These are phyloP conservation scores for Amphicarpaea edgeworthii DNA, from an alignment of 306 rosid species.

Conservation along the genomic window DNA sequence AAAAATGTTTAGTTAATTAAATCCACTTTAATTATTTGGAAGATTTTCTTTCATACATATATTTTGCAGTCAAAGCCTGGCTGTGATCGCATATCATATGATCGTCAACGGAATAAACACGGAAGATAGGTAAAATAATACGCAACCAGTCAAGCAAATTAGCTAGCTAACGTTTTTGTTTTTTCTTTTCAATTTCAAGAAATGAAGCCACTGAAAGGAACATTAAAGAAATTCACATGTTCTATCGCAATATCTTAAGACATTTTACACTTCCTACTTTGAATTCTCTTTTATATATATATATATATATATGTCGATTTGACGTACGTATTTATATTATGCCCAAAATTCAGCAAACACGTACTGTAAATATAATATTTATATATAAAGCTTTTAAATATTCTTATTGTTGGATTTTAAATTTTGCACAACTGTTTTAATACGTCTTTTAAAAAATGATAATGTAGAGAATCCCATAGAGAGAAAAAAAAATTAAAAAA, in stretches of 20 bases:
- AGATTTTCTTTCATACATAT: background rate
- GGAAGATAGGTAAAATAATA: background rate
- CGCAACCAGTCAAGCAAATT: constrained; percentile 33
- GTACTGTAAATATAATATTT: background rate
- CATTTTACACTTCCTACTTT: constrained; percentile 26
- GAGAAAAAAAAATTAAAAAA: too few species aligned
- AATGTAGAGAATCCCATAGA: too few species aligned
- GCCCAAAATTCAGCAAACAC: background rate
- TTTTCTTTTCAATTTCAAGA: constrained; percentile 41
- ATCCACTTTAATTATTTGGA: constrained; percentile 24
- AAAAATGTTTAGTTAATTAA: background rate
- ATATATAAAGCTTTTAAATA: too few species aligned
- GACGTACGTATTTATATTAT: constrained; percentile 1
- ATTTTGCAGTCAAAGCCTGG: constrained; percentile 43
- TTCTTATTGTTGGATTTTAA: background rate
- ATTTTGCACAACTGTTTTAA: background rate
- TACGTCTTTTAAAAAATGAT: too few species aligned
- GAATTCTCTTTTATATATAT: too few species aligned
- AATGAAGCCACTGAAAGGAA: constrained; percentile 4
- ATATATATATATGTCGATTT: background rate
- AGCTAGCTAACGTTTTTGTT: constrained; percentile 50
- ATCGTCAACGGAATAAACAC: background rate
- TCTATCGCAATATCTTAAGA: background rate
- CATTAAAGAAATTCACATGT: background rate
- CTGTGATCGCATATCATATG: background rate